Evolutionary conservation across 2,329 filamentous ascomycete species (phyloP).

Genomic region (Ophiostoma pallidulum): DNA sequence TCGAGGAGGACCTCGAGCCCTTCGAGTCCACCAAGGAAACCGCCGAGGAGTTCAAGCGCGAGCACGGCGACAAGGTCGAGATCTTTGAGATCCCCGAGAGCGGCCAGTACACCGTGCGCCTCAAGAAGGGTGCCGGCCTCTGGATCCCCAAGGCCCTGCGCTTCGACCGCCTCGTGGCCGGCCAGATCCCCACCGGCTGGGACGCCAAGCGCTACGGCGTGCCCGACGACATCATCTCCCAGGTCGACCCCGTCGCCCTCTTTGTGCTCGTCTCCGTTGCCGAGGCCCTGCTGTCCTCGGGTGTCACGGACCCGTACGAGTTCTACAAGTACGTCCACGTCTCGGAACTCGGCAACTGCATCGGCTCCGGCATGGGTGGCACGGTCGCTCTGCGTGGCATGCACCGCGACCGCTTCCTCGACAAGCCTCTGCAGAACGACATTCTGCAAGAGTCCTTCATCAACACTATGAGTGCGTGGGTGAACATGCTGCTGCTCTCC

Average conservation of each 20-base stretch:
- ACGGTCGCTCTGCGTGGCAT: slow-evolving; percentile 86
- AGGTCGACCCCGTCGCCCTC: slow-evolving; percentile 93
- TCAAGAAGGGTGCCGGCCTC: slow-evolving; percentile 91
- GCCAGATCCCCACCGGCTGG: slow-evolving; percentile 95
- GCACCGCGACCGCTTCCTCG: slow-evolving; percentile 96
- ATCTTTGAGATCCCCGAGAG: slow-evolving; percentile 91
- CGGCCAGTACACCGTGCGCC: slow-evolving; percentile 85
- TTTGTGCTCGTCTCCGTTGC: slow-evolving; percentile 91
- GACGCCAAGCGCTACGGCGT: slow-evolving; percentile 93
- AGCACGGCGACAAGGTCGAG: slow-evolving; percentile 96
- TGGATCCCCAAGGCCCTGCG: slow-evolving; percentile 95
- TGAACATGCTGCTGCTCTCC: slow-evolving; percentile 96
- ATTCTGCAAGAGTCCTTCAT: slow-evolving; percentile 99
- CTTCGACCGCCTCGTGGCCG: slow-evolving; percentile 94
- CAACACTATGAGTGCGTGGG: slow-evolving; percentile 99
- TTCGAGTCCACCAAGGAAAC: slow-evolving; percentile 98
- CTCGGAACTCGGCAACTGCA: slow-evolving; percentile 94
- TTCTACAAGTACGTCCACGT: slow-evolving; percentile 99
- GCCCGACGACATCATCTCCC: slow-evolving; percentile 92
- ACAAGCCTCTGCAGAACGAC: slow-evolving; percentile 96
- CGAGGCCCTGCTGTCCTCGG: slow-evolving; percentile 80
- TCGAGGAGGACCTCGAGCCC: slow-evolving; percentile 91
- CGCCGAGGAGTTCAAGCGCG: slow-evolving; percentile 90
- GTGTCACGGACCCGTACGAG: slow-evolving; percentile 98
- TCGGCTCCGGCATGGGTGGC: slow-evolving; percentile 97